Evolutionary conservation across 768 basidiomycete genomes (phyloP), one percentile per base, ranked within the genome.

Genomic region (Boletus huronensis): DNA sequence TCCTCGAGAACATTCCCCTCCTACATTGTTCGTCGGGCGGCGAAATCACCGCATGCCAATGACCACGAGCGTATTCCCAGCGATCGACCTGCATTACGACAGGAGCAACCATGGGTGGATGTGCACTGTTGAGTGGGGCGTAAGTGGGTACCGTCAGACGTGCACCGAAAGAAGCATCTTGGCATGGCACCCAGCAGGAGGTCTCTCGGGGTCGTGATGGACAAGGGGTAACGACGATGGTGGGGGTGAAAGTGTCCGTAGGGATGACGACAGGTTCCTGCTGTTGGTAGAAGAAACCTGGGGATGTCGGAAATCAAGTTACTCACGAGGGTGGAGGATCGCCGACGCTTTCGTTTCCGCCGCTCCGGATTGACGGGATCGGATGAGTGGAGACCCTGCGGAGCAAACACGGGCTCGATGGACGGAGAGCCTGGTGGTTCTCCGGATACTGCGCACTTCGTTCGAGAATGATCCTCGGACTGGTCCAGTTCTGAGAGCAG

Each of bases 51-150:
- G 75, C 80, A 55, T 73, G 68, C 82, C 82, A 83, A 59, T 80
- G 83, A 5, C 83, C 83, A 54, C 75, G 68, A 46, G 67, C 62
- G 72, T 79, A 83, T 43, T 67, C 69, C 82, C 82, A 82, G 8
- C 71, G 61, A 11, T 74, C 66, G 0, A 75, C 63, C 8, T 57
- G 54, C 28, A 74, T 19, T 17, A 40, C 72, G n/a, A 59, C 34
- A 49, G 61, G 49, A 52, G 54, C 54, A 48, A 65, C 64, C 75
- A 57, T 71, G 6, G 79, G 81, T 42, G 82, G 81, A 59, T 76
- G 76, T n/a, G 66, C 62, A 23, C 69, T 64, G 64, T 83, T 84
- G 55, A 78, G 74, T 25, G 70, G 71, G 3, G 75, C 72, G 58
- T 80, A 72, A 36, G 66, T 69, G 6, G 82, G 83, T 16, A 85